Evolutionary conservation across 2,329 filamentous ascomycete genomes (phyloP).

Genomic region (Pleurostoma richardsiae): DNA sequence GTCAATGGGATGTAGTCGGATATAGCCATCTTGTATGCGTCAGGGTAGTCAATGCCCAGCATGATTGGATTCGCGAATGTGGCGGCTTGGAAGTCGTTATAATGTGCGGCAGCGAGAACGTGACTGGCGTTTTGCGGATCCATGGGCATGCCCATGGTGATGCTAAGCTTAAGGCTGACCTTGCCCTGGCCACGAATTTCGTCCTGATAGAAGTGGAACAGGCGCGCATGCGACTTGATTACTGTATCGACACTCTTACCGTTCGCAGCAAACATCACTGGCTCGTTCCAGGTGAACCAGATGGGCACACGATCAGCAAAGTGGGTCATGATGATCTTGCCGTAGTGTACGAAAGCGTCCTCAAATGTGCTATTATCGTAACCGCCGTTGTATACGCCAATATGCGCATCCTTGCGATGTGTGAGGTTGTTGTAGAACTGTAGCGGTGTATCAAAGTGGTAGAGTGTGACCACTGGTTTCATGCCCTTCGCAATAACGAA

Average conservation of each 20-base stretch:
- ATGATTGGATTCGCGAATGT: conserved; percentile 49
- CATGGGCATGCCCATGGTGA: conserved; percentile 44
- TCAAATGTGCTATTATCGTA: conserved; percentile 41
- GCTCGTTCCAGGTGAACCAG: conserved; percentile 52
- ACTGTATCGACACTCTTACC: conserved; percentile 32
- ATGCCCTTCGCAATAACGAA: conserved; percentile 43
- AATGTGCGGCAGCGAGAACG: conserved; percentile 38
- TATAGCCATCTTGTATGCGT: conserved; percentile 36
- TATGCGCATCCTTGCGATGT: conserved; percentile 10
- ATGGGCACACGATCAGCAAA: conserved; percentile 45
- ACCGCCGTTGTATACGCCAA: conserved; percentile 34
- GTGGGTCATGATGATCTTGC: conserved; percentile 43
- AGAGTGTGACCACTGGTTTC: conserved; percentile 39
- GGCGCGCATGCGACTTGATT: conserved; percentile 41
- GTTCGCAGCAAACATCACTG: conserved; percentile 33
- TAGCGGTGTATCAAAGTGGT: conserved; percentile 43
- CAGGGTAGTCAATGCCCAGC: conserved; percentile 44
- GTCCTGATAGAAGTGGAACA: conserved; percentile 50
- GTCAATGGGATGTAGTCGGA: conserved; percentile 40
- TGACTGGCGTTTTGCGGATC: conserved; percentile 32
- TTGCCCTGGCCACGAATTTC: conserved; percentile 44
- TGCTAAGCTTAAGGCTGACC: conserved; percentile 43
- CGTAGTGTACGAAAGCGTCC: conserved; percentile 48
- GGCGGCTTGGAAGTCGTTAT: conserved; percentile 40
- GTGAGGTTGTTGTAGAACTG: conserved; percentile 31